Conservation (phyloP, 768 basidiomycete species). For the Mycena filopes region DNA sequence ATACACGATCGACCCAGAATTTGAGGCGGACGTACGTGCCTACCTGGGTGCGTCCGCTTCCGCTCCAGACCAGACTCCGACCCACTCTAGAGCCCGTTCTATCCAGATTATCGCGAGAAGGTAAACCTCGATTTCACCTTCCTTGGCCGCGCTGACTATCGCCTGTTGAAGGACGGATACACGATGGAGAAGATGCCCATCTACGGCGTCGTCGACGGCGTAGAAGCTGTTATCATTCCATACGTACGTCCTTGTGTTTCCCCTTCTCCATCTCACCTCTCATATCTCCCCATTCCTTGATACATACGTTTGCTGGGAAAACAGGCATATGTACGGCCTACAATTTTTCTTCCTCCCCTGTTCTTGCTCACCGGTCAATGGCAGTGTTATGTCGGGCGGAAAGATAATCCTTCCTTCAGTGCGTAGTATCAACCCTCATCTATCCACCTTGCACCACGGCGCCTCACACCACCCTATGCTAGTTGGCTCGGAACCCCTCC, state of each 20-base stretch:
- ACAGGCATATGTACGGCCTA: conserved; percentile 67
- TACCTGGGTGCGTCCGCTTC: conserved; percentile 74
- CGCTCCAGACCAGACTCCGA: background rate
- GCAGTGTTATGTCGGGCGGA: conserved; percentile 88
- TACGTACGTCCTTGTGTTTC: conserved; percentile 50
- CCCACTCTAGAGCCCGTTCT: background rate
- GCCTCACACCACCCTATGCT: background rate
- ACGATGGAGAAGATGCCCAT: conserved; percentile 84
- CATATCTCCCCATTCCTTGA: no score
- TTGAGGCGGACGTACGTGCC: conserved; percentile 80
- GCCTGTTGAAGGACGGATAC: conserved; percentile 96
- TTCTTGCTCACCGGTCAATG: background rate
- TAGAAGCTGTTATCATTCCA: conserved; percentile 65
- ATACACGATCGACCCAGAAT: conserved; percentile 85
- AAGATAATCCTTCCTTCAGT: conserved; percentile 93
- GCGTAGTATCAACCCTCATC: conserved; percentile 33
- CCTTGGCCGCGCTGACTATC: no score
- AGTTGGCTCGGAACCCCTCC: conserved; percentile 90
- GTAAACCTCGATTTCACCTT: conserved; percentile 44
- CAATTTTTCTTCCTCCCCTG: background rate
- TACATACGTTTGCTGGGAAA: background rate
- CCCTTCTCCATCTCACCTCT: no score
- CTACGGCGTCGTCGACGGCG: conserved; percentile 64
- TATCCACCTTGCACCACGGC: background rate
- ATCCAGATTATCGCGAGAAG: conserved; percentile 86